Base-by-base conservation (phyloP, 1,284 basidiomycete genomes). In the Agroathelia rolfsii region DNA sequence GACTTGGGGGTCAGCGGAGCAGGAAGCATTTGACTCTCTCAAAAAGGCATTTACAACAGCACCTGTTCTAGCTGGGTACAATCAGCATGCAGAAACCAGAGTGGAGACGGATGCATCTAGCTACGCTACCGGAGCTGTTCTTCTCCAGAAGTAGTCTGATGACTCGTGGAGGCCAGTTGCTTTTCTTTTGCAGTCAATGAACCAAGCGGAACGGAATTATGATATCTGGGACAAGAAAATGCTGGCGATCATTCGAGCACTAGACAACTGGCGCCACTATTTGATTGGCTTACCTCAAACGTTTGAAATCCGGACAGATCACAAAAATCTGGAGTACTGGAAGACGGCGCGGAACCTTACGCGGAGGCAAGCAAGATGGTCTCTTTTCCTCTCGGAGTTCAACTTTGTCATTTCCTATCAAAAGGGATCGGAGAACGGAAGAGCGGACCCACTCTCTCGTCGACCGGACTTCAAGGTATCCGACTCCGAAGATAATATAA, bases 231-330 rank as follows among this genome's bases (percentile, higher is more conserved):
- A 66, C 30, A 54, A 58, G 12, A 54, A 60, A 32, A 36, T 61
- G 0, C 40, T 63, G 0, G 56, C 55, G 0, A 56, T 64, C 5
- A 40, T 64, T 1, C 27, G 41, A 0, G 52, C 56, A 0, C 40
- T 64, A 0, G 44, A 53, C 16, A 59, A 58, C 22, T 69, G 56
- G 53, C 18, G 46, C 0, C 27, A 40, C 0, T 47, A 58, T 11
- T 42, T 67, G 0, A 24, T 66, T 0, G 61, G 59, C 1, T 24
- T 36, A 0, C 45, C 35, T 1, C n/a, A n/a, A n/a, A n/a, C n/a
- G n/a, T 52, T 67, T 24, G 28, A 34, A 0, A 37, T 64, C 0
- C 53, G 50, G 28, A 63, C 60, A 0, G 58, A 67, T 38, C 65
- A 70, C 36, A 28, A 43, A 0, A 63, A 57, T 0, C 45, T 69